These are phyloP conservation scores for Aspergillus pseudoglaucus DNA, from an alignment of 2,329 filamentous ascomycete genomes.

Conservation along the genomic window DNA sequence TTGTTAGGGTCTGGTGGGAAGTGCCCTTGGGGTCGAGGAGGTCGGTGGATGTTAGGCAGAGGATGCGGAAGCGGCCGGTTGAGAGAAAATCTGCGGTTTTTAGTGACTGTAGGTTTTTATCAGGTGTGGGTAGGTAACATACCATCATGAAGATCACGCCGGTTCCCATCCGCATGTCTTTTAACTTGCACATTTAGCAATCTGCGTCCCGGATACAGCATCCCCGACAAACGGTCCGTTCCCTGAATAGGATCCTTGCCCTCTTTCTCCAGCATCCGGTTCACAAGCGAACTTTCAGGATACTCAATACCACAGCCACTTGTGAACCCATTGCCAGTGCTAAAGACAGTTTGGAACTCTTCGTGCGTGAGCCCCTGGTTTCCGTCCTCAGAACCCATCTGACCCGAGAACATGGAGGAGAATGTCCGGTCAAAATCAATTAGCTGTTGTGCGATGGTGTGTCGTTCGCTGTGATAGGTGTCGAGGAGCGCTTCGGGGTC, in stretches of 20 bases:
- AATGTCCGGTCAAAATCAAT: slow-evolving; percentile 36
- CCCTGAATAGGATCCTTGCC: slow-evolving; percentile 20
- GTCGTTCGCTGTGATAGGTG: slow-evolving; percentile 33
- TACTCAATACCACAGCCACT: slow-evolving; percentile 37
- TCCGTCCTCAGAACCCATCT: slow-evolving; percentile 22
- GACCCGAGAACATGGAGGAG: slow-evolving; percentile 36
- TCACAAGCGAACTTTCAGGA: slow-evolving; percentile 22
- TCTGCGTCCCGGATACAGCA: slow-evolving; percentile 29
- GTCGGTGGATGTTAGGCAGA: slow-evolving; percentile 29
- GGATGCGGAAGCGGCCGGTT: slow-evolving; percentile 32
- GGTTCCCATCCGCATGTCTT: slow-evolving; percentile 32
- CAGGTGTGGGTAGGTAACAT: neutral
- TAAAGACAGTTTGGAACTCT: slow-evolving; percentile 32
- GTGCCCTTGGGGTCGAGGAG: slow-evolving; percentile 23
- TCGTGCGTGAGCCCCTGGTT: slow-evolving; percentile 24
- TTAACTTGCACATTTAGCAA: slow-evolving; percentile 27
- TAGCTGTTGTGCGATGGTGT: slow-evolving; percentile 31
- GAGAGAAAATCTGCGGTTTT: slow-evolving; percentile 25
- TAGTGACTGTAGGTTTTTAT: neutral
- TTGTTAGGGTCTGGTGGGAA: slow-evolving; percentile 19
- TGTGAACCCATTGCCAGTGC: slow-evolving; percentile 32
- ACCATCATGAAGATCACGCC: slow-evolving; percentile 33
- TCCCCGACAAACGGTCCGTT: slow-evolving; percentile 29
- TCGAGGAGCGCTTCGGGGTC: slow-evolving; percentile 24
- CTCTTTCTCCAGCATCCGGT: slow-evolving; percentile 11